These are phyloP conservation scores for Colletotrichum tamarilloi DNA, from an alignment of 2,329 filamentous ascomycete genomes.

Conservation along the genomic window DNA sequence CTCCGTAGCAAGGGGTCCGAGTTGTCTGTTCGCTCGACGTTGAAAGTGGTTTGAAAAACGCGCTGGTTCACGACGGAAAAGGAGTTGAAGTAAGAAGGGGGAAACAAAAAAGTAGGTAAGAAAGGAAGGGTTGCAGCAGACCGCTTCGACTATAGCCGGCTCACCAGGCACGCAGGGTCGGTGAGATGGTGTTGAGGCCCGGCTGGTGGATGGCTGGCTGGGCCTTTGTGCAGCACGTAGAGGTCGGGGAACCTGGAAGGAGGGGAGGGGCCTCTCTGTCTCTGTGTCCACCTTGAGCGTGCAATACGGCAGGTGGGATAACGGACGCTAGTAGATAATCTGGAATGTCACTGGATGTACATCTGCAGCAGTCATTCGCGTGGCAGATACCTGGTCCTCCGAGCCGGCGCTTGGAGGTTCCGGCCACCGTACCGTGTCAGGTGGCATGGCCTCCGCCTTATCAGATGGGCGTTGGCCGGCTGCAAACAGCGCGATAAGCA, in stretches of 20 bases:
- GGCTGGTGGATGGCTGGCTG: constrained; percentile 23
- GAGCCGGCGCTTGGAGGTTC: constrained; percentile 16
- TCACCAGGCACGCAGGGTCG: constrained; percentile 33
- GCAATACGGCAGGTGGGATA: constrained; percentile 12
- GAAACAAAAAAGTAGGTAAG: not conserved
- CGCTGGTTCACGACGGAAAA: not conserved
- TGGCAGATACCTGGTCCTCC: constrained; percentile 12
- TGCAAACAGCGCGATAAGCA: constrained; percentile 28
- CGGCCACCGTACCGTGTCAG: constrained; percentile 29
- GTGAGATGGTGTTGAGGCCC: constrained; percentile 35
- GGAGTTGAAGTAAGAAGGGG: not conserved
- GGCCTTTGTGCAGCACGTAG: constrained; percentile 24
- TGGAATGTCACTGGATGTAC: constrained; percentile 17
- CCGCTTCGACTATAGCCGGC: constrained; percentile 30
- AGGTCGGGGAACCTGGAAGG: constrained; percentile 1
- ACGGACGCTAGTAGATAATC: not conserved
- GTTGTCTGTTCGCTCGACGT: constrained; percentile 32
- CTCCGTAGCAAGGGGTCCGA: constrained; percentile 27
- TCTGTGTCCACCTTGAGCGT: constrained; percentile 10
- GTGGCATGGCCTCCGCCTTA: constrained; percentile 1
- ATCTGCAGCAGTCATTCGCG: constrained; percentile 8
- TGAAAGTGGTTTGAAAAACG: constrained; percentile 17
- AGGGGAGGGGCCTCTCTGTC: not conserved
- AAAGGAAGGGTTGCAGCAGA: constrained; percentile 19
- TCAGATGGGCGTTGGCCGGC: constrained; percentile 9